Evolutionary conservation across 148 eudicot species (phyloP), one percentile per base, ranked within the genome.

Genomic region (Suaeda aralocaspica): DNA sequence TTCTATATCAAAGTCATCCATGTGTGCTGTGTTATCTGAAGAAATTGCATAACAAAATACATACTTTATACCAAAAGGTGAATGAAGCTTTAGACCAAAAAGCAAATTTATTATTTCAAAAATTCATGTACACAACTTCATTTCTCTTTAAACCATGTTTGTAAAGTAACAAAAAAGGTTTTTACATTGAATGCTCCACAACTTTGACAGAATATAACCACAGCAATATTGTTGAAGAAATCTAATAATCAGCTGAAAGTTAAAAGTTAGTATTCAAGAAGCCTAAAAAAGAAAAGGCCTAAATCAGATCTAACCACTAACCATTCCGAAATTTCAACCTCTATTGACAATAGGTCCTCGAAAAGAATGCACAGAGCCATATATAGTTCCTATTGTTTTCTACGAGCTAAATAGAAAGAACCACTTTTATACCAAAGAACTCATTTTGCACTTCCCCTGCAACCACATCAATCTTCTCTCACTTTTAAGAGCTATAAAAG

Each of bases 1-100:
- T 79, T 89, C 96, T 66, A 85, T 74, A 76, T 87, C 89, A 66
- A 66, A 31, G 64, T 85, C 89, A 41, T 87, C 91, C 91, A 87
- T 89, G 69, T 66, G 64, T 21, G 64, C 50, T 46, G 66, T 68
- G 59, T 71, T 45, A 75, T 76, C 85, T 82, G 85, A 28, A 70
- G 34, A 67, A 59, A 62, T 50, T 31, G 44, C 57, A 59, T 26
- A 67, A 71, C 52, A 74, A 14, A 75, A 55, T 16, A 68, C 22
- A 49, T 25, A 50, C 31, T 55, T 52, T 9, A 65, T 53, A 50
- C 48, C 21, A 51, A 44, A 21, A 60, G 16, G 55, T 9, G 44
- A 66, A 28, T 11, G 22, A 16, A 62, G 22, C 39, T 52, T 58
- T 2, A 51, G 22, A 59, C 31, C 30, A 21, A 73, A 36, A 13